Base-by-base conservation (phyloP, 75 land plant species). In the Adiantum capillusveneris region DNA sequence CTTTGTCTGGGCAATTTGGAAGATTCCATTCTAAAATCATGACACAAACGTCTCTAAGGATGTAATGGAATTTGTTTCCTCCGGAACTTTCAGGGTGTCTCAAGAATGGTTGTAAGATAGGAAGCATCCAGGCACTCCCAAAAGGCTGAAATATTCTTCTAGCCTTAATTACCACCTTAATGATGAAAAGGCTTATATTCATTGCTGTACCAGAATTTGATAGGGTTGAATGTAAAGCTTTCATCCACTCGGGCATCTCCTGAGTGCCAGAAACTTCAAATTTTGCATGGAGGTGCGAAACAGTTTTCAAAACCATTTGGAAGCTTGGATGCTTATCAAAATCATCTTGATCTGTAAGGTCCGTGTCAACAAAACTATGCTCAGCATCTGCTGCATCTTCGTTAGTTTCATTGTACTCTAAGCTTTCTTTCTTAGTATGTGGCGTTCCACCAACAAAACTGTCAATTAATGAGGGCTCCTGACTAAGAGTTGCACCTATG, bases 231-330 rank as follows among this genome's bases (percentile, higher is more conserved):
- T 63, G 62, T n/a, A 77, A 48, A 29, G 67, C 60, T 60, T 68
- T 74, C 77, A 77, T 74, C 80, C 80, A 77, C 11, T 62, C 78
- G 16, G 80, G 80, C 80, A 77, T 77, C 31, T 49, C 67, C 14
- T 37, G 49, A 14, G 25, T 20, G 21, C 14, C 0, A 1, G 39
- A 30, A 18, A 29, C 41, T 44, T 58, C 42, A 44, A 75, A 75
- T 29, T 71, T 75, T 2, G 39, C 13, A 44, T 72, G 68, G 22
- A 75, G 63, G 46, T 74, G 77, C 30, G 68, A 62, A 50, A 77
- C 63, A 16, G 68, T 27, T 29, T 37, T 58, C 28, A 77, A 39
- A 25, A 77, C 46, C 25, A 74, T 54, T 36, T 63, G 58, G 72
- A 74, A 67, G 51, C 79, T 75, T 44, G 78, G 79, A 62, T 77